These are phyloP conservation scores for Madurella mycetomatis DNA, from an alignment of 2,329 filamentous ascomycete genomes.

Conservation along the genomic window DNA sequence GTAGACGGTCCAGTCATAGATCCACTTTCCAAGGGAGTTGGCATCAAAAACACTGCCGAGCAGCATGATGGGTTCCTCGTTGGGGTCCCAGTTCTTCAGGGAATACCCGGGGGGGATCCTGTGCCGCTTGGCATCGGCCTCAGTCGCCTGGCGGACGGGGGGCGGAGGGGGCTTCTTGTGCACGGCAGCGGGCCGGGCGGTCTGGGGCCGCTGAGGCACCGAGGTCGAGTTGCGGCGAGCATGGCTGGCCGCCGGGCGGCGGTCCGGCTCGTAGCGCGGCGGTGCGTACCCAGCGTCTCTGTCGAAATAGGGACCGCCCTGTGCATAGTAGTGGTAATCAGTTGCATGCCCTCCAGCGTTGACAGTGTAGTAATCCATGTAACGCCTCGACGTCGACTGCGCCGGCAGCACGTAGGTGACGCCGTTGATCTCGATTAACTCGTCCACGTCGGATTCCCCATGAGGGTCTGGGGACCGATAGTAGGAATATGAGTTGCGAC, in stretches of 20 bases:
- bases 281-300: conserved; percentile 40
- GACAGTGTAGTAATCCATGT: conserved; percentile 38
- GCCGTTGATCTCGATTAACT: conserved; percentile 52
- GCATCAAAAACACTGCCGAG: conserved; percentile 95
- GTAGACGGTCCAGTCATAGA: conserved; percentile 98
- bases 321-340: conserved; percentile 55
- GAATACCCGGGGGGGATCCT: conserved; percentile 87
- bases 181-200: conserved; percentile 43
- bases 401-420: conserved; percentile 51
- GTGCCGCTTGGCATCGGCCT: conserved; percentile 57
- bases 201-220: conserved; percentile 49
- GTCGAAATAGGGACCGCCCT: conserved; percentile 42
- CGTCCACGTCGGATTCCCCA: conserved; percentile 63
- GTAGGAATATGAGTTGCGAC: conserved; percentile 54
- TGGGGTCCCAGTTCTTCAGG: conserved; percentile 96
- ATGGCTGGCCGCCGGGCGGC: conserved; percentile 38
- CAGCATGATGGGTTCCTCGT: conserved; percentile 87
- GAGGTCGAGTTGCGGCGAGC: conserved; percentile 46
- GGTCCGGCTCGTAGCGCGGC: conserved; percentile 40
- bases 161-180: conserved; percentile 37
- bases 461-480: conserved; percentile 54
- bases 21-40: conserved; percentile 97
- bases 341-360: conserved; percentile 52
- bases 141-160: conserved; percentile 48
- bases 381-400: conserved; percentile 44